Evolutionary conservation across 2,329 filamentous ascomycete species (phyloP), one percentile per base, ranked within the genome.

Genomic region (Alternaria brassicae): DNA sequence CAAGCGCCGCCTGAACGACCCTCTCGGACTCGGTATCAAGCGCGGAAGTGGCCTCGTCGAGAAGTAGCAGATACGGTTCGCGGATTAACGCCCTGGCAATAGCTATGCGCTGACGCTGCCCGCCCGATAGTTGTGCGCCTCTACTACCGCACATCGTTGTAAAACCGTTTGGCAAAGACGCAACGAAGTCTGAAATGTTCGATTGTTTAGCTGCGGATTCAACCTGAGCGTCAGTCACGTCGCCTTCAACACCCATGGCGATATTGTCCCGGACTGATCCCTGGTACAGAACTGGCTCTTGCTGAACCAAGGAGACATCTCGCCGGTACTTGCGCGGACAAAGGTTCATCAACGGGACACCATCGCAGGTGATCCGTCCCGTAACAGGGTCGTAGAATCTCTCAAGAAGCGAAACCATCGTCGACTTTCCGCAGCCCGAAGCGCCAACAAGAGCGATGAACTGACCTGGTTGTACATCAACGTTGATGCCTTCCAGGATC

Each of bases 251-350:
- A 19, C 76, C 77, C 2, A 98, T 85, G 5, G 96, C 80, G 62
- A 98, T 92, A 75, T 98, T 98, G 32, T 98, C 93, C 66, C 85
- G 87, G 71, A 99, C 92, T 0, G 90, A 93, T 41, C 94, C 95
- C 77, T 96, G 93, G 79, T 97, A 99, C 0, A 99, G 81, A 0
- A 94, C 97, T 0, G 95, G 94, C 76, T 98, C 95, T 75, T 98
- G 95, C 32, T 90, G 93, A 13, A 99, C 94, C 9, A 99, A 88
- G 0, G 94, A 90, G 63, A 98, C 86, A 76, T 89, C 87, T 17
- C 85, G 88, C 52, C 95, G 89, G 80, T 97, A 97, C 55, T 93
- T 88, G 78, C 91, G 93, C 6, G 94, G 83, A 77, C 94, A 72
- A 19, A 97, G 81, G 3, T 82, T 83, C 58, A 87, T 88, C 69